Conservation (phyloP, 345 rosid species). For the Salix udensis region DNA sequence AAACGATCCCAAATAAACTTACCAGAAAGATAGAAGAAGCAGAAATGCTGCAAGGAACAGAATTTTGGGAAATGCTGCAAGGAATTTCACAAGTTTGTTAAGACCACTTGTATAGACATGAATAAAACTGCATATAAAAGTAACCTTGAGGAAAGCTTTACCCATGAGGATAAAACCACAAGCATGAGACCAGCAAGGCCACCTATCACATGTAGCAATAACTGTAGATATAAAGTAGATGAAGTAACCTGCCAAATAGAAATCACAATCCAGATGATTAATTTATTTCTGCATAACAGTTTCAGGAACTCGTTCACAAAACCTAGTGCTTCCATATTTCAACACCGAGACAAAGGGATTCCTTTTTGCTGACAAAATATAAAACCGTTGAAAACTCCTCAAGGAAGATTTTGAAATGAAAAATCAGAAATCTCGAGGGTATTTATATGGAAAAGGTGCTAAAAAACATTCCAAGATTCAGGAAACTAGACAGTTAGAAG, state of each 20-base stretch:
- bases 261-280: not conserved
- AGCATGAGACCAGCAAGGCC: conserved; percentile 56
- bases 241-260: conserved; percentile 44
- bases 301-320: not conserved
- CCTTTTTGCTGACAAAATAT: not conserved
- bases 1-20: conserved; percentile 13
- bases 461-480: not conserved
- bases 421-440: not conserved
- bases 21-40: conserved; percentile 71
- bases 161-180: conserved; percentile 68
- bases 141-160: conserved; percentile 23
- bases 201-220: conserved; percentile 47
- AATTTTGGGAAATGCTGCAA: conserved; percentile 60
- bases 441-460: not conserved
- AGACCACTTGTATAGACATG: conserved; percentile 12
- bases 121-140: not conserved
- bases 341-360: not conserved
- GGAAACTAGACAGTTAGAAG: not conserved
- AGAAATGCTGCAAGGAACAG: conserved; percentile 55
- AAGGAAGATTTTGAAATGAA: not conserved
- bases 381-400: not conserved
- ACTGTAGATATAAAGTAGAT: conserved; percentile 42
- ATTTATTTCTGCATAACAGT: not conserved
- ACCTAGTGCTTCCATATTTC: not conserved
- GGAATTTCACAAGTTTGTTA: conserved; percentile 3